These are phyloP conservation scores for Pistacia atlantica DNA, from an alignment of 345 rosid species.

Conservation along the genomic window DNA sequence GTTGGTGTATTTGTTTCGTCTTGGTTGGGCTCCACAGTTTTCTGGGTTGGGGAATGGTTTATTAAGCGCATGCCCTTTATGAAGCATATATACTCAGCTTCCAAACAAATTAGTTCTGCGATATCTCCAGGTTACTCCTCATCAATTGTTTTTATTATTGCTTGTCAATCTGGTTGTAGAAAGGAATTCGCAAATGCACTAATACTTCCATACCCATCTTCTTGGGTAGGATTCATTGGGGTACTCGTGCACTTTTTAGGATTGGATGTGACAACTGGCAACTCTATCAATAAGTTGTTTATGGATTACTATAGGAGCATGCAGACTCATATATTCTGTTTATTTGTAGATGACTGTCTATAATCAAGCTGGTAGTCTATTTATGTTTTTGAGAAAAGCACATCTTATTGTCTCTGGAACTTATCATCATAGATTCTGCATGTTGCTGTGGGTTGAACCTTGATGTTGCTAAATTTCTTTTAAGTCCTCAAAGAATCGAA, in stretches of 20 bases:
- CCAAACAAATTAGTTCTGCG: constrained; percentile 78
- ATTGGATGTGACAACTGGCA: background rate
- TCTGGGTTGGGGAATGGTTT: constrained; percentile 76
- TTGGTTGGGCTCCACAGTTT: constrained; percentile 65
- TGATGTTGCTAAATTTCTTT: background rate
- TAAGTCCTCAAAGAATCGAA: background rate
- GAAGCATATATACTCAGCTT: constrained; percentile 68
- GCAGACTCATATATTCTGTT: background rate
- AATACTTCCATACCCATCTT: constrained; percentile 2
- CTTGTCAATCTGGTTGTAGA: constrained; percentile 7
- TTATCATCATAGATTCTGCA: background rate
- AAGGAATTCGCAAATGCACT: constrained; percentile 13
- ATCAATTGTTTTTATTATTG: background rate
- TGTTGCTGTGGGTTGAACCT: background rate
- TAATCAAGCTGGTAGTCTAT: background rate
- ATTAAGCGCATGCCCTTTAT: constrained; percentile 70
- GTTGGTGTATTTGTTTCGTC: constrained; percentile 70
- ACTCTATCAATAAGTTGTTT: background rate
- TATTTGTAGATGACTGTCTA: background rate
- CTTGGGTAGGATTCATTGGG: background rate
- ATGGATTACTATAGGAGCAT: background rate
- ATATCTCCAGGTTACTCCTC: constrained; percentile 60
- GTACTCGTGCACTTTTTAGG: background rate
- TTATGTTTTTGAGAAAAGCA: background rate
- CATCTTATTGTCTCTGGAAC: background rate